These are phyloP conservation scores for Coemansia sp. DNA, from an alignment of 192 early-diverging fungal species.

Conservation along the genomic window DNA sequence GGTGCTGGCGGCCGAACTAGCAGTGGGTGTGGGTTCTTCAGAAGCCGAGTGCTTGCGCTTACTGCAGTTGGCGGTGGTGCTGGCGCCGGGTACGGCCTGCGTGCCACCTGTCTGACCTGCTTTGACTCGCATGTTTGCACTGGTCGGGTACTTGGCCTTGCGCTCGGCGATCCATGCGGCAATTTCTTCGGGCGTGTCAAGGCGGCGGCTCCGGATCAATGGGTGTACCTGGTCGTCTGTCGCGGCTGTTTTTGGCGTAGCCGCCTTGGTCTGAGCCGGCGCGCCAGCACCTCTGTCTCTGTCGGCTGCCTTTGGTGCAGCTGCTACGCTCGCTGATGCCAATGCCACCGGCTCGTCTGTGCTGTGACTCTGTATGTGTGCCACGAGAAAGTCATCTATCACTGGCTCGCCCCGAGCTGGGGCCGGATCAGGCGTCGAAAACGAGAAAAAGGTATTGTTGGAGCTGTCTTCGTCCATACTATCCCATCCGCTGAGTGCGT, in stretches of 20 bases:
- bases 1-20: not conserved
- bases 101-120: slow-evolving; percentile 8
- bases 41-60: slow-evolving; percentile 19
- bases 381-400: slow-evolving; percentile 23
- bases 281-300: not conserved
- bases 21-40: not conserved
- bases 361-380: slow-evolving; percentile 10
- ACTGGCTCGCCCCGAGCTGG: not conserved
- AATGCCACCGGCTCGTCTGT: not conserved
- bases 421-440: not conserved
- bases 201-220: slow-evolving; percentile 41
- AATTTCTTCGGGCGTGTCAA: slow-evolving; percentile 74
- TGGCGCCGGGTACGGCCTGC: not conserved
- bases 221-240: slow-evolving; percentile 38
- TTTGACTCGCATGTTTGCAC: slow-evolving; percentile 68
- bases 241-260: not conserved
- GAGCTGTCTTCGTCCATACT: slow-evolving; percentile 9
- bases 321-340: not conserved
- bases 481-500: not conserved
- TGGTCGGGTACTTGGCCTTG: slow-evolving; percentile 78
- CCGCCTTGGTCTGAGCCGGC: not conserved
- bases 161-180: slow-evolving; percentile 83
- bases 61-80: not conserved
- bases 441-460: slow-evolving; percentile 10
- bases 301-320: not conserved